Evolutionary conservation across 192 early-diverging fungal species (phyloP).

Genomic region (Coemansia sp.): DNA sequence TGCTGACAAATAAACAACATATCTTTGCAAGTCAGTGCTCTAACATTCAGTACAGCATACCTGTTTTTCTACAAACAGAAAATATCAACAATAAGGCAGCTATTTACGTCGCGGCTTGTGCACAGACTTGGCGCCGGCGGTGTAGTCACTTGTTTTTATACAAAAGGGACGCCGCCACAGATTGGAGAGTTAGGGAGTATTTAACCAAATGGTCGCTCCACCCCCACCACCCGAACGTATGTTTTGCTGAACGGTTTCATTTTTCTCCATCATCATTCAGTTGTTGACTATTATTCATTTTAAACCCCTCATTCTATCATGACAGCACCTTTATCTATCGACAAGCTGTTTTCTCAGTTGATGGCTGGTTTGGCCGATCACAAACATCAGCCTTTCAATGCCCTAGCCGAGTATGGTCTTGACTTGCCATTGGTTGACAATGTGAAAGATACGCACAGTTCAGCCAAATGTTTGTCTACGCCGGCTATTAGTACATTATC

Average conservation of each 20-base stretch:
- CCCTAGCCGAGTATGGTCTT: background rate
- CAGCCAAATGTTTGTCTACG: background rate
- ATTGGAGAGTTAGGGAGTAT: background rate
- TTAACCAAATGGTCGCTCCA: background rate
- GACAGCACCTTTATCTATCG: background rate
- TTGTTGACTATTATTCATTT: background rate
- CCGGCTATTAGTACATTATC: background rate
- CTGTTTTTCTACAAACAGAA: background rate
- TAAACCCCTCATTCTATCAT: background rate
- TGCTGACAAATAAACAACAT: background rate
- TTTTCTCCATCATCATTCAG: background rate
- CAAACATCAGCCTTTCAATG: background rate
- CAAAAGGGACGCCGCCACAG: background rate
- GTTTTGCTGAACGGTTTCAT: background rate
- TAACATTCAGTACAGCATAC: background rate
- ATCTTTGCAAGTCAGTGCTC: background rate
- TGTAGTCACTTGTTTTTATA: background rate
- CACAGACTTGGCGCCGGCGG: background rate
- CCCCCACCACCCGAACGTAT: background rate
- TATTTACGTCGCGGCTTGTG: constrained; percentile 1
- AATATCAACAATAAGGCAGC: background rate
- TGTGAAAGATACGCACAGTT: background rate
- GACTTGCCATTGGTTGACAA: background rate
- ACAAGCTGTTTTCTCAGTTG: background rate
- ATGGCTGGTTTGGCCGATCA: background rate